phyloP scores from a whole-genome alignment of 257 asterid species.

The Solanum sitiens region DNA sequence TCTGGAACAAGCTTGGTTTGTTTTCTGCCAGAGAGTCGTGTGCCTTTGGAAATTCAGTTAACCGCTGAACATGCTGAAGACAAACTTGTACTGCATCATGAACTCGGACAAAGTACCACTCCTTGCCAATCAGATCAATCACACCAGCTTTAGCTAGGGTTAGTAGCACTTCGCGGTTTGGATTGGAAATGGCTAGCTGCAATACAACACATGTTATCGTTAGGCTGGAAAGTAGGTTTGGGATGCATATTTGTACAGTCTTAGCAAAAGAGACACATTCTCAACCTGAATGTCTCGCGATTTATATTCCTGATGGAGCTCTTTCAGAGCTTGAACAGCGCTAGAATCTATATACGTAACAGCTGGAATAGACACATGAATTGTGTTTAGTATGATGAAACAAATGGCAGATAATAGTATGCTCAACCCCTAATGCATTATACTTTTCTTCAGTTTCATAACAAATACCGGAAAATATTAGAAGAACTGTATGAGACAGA shows the following conservation, averaged over 20 bases:
- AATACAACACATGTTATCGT: background rate
- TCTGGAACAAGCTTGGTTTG: conserved; percentile 33
- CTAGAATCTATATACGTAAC: conserved; percentile 90
- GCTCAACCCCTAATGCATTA: background rate
- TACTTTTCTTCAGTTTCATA: background rate
- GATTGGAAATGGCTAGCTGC: conserved; percentile 90
- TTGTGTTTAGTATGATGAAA: background rate
- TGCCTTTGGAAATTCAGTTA: conserved; percentile 27
- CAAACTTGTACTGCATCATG: conserved; percentile 96
- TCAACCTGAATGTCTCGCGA: conserved; percentile 82
- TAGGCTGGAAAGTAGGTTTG: background rate
- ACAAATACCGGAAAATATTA: background rate
- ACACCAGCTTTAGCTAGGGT: conserved; percentile 62
- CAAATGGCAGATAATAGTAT: background rate
- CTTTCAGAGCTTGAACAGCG: conserved; percentile 89
- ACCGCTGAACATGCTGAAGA: conserved; percentile 55
- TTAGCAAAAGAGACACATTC: background rate
- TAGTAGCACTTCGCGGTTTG: conserved; percentile 65
- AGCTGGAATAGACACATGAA: conserved; percentile 40
- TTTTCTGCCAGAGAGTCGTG: conserved; percentile 25
- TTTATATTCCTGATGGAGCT: conserved; percentile 75
- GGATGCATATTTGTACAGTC: background rate
- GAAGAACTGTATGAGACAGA: background rate
- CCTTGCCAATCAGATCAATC: conserved; percentile 73
- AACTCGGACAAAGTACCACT: conserved; percentile 87